phyloP scores from a whole-genome alignment of 768 basidiomycete species.

The Russula emetica region DNA sequence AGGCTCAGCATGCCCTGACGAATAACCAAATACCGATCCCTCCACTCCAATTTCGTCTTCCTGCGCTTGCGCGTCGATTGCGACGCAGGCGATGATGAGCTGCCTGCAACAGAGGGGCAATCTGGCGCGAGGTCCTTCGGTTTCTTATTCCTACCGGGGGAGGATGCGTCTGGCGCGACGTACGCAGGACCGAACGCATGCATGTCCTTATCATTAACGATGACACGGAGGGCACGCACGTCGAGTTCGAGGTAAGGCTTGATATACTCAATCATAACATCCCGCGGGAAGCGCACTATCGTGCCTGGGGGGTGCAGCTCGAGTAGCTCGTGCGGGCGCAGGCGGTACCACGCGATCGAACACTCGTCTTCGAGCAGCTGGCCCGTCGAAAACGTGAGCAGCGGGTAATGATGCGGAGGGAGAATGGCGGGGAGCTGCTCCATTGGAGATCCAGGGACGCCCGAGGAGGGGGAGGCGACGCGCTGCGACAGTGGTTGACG shows the following conservation, averaged over 20 bases:
- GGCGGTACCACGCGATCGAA: conserved; percentile 51
- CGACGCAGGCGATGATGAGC: neutral
- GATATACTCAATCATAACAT: conserved; percentile 42
- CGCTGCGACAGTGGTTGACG: conserved; percentile 5
- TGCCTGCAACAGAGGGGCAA: neutral
- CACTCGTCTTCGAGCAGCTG: conserved; percentile 67
- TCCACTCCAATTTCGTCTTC: conserved; percentile 54
- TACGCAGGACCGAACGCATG: conserved; percentile 8
- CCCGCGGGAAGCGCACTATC: conserved; percentile 44
- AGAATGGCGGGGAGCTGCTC: neutral
- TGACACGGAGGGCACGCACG: conserved; percentile 48
- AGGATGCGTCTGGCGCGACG: neutral
- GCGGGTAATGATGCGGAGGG: conserved; percentile 40
- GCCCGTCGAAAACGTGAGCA: conserved; percentile 65
- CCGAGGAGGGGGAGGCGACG: neutral
- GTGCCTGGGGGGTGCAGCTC: conserved; percentile 52
- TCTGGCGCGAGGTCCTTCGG: conserved; percentile 16
- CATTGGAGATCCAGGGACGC: neutral
- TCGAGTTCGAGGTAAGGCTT: conserved; percentile 57
- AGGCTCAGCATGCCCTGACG: conserved; percentile 52
- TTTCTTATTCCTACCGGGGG: conserved; percentile 17
- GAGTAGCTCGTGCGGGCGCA: conserved; percentile 61
- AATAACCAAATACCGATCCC: conserved; percentile 58
- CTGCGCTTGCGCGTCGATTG: conserved; percentile 28
- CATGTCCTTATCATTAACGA: conserved; percentile 33